These are phyloP conservation scores for Tuber indicum DNA, from an alignment of 495 filamentous ascomycete genomes.

Conservation along the genomic window DNA sequence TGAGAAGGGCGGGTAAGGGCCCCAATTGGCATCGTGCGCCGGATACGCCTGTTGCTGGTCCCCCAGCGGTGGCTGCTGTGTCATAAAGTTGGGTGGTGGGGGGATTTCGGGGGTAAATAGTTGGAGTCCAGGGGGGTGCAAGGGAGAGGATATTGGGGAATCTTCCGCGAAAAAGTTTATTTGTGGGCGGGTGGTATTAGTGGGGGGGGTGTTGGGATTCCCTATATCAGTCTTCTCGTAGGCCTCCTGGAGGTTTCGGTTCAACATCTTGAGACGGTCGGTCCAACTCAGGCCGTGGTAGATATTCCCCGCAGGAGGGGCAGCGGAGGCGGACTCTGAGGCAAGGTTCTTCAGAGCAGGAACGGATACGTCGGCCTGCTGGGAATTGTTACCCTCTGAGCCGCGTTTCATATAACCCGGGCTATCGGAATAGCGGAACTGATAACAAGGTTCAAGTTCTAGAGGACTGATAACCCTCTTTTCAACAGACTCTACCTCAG, in stretches of 20 bases:
- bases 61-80: not conserved
- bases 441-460: not conserved
- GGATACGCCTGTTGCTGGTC: not conserved
- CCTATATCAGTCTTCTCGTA: not conserved
- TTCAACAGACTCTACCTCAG: not conserved
- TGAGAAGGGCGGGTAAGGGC: not conserved
- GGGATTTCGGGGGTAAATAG: not conserved
- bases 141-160: not conserved
- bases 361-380: not conserved
- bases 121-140: not conserved
- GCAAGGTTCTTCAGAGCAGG: not conserved
- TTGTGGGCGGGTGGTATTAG: not conserved
- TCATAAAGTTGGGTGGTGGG: not conserved
- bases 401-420: too few relatives aligned
- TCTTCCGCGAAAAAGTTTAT: not conserved
- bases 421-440: not conserved
- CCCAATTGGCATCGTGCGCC: not conserved
- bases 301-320: not conserved
- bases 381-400: not conserved
- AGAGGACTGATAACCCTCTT: not conserved
- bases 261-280: not conserved
- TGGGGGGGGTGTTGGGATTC: not conserved
- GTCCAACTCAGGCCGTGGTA: not conserved
- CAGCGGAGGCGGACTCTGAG: not conserved
- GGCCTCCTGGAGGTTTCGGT: not conserved